Conservation (phyloP, 1,284 basidiomycete genomes). For the Ustilago nuda region DNA sequence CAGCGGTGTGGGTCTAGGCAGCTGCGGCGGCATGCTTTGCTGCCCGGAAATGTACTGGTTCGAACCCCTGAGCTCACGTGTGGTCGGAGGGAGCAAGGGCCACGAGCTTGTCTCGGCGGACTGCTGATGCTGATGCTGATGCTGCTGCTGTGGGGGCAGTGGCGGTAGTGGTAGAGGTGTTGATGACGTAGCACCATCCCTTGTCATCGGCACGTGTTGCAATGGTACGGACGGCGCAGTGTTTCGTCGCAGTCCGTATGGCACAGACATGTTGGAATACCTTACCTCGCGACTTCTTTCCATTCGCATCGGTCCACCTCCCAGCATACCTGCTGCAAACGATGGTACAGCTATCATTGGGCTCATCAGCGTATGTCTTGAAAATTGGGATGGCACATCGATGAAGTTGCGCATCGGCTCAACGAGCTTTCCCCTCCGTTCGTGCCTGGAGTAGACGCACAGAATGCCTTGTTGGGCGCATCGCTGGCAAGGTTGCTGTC, state of each 20-base stretch:
- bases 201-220: neutral
- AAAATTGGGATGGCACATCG: conserved; percentile 12
- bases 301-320: conserved; percentile 18
- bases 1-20: neutral
- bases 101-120: neutral
- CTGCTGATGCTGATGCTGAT: neutral
- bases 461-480: conserved; percentile 39
- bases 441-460: conserved; percentile 29
- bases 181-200: conserved; percentile 1
- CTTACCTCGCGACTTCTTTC: conserved; percentile 8
- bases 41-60: neutral
- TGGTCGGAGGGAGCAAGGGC: neutral
- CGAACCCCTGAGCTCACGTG: neutral
- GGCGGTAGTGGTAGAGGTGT: neutral
- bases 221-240: conserved; percentile 5
- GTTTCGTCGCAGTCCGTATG: conserved; percentile 20
- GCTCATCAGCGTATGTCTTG: neutral
- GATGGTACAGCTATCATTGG: neutral
- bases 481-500: conserved; percentile 38
- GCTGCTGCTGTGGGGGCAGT: neutral
- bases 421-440: conserved; percentile 18
- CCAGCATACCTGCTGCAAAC: neutral
- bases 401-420: conserved; percentile 1
- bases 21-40: neutral
- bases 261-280: conserved; percentile 14